Evolutionary conservation across 306 rosid genomes (phyloP), one percentile per base, ranked within the genome.

Genomic region (Lotus japonicus): DNA sequence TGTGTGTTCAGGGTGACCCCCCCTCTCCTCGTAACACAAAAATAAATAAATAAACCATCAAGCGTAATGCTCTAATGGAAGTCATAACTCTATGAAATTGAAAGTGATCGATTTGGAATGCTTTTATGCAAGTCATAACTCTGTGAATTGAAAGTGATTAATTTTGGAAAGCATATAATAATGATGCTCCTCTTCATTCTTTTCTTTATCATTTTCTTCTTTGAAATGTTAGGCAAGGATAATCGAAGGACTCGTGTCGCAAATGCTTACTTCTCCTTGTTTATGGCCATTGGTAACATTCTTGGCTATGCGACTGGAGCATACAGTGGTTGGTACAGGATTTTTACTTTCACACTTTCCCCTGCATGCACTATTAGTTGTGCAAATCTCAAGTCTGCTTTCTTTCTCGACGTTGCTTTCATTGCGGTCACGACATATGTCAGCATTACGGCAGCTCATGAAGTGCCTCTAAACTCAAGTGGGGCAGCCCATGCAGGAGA

Each of bases 321-420:
- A 11, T 84, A 78, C 84, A 90, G 96, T 81, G 89, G 95, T 71
- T 94, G 96, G 97, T 85, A 58, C 87, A 94, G 79, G 87, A 39
- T 88, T 84, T 88, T 94, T 35, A 74, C 89, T 31, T 92, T 89
- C 80, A 83, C 97, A 17, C 71, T 42, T 68, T 77, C 84, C 59
- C 52, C 89, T 51, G 97, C 87, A 5, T 92, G 98, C 83, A 66
- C 80, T 28, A 72, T 83, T 60, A 88, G 88, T 64, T 94, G 98
- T 73, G 98, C 98, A 81, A 92, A 94, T 80, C 96, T 94, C 83
- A 94, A 94, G 88, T 88, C 98, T 49, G 97, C 98, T 48, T 94
- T 94, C 87, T 23, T 87, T 41, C 70, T 94, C 31, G 94, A 88
- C 72, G 58, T 88, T 60, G 76, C 54, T 68, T 88, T 84, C 84